Evolutionary conservation across 768 basidiomycete genomes (phyloP).

Genomic region (Boletus rubropictus): DNA sequence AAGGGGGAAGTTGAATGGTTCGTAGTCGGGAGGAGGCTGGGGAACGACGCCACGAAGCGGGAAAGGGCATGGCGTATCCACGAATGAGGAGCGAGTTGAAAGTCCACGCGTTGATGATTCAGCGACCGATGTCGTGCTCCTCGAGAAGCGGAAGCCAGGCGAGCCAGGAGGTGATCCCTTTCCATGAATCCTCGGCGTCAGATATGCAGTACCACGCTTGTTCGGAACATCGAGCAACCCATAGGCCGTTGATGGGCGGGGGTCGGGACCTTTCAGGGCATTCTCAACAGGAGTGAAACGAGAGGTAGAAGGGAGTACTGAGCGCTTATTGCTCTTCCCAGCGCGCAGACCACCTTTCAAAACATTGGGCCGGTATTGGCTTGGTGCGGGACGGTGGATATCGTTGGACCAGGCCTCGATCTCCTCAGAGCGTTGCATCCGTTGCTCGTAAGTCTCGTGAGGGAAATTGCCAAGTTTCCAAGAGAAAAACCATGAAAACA

Average conservation of each 20-base stretch:
- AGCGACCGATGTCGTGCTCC: slow-evolving; percentile 73
- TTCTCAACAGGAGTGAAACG: slow-evolving; percentile 73
- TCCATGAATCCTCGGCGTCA: slow-evolving; percentile 30
- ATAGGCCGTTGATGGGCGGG: slow-evolving; percentile 58
- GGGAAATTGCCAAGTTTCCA: slow-evolving; percentile 93
- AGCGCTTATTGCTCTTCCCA: slow-evolving; percentile 48
- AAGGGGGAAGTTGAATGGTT: slow-evolving; percentile 95
- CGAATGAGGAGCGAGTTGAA: slow-evolving; percentile 44
- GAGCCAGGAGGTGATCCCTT: slow-evolving; percentile 72
- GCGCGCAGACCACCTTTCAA: slow-evolving; percentile 56
- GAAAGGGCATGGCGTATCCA: slow-evolving; percentile 83
- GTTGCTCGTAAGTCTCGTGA: slow-evolving; percentile 85
- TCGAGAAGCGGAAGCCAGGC: slow-evolving; percentile 64
- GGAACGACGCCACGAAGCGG: slow-evolving; percentile 86
- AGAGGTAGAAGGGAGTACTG: slow-evolving; percentile 61
- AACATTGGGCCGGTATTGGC: slow-evolving; percentile 85
- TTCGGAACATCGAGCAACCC: slow-evolving; percentile 60
- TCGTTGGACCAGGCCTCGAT: slow-evolving; percentile 97
- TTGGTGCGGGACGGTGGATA: slow-evolving; percentile 91
- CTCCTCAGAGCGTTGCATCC: slow-evolving; percentile 81
- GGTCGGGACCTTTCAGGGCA: slow-evolving; percentile 44
- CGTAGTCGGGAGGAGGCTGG: slow-evolving; percentile 85
- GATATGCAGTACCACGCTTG: slow-evolving; percentile 56
- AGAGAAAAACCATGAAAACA: slow-evolving; percentile 98
- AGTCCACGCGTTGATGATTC: slow-evolving; percentile 32